phyloP scores from a whole-genome alignment of 169 alveolate species.

The Plasmodium fragile region DNA sequence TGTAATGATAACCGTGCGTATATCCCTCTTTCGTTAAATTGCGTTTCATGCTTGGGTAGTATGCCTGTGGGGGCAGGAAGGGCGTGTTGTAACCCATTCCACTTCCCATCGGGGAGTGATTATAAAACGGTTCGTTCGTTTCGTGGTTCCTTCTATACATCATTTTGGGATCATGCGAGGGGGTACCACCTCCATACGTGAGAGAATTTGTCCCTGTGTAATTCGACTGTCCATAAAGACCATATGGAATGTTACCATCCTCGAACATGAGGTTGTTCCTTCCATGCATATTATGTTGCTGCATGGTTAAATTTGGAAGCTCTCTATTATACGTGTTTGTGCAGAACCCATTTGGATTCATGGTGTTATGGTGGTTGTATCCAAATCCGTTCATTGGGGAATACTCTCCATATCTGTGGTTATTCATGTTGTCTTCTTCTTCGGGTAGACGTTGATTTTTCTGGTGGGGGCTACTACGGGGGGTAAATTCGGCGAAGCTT shows the following conservation, averaged over 20 bases:
- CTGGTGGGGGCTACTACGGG: background rate
- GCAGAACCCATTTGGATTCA: conserved; percentile 43
- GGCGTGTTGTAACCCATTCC: conserved; percentile 38
- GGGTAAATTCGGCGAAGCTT: background rate
- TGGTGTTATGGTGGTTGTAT: conserved; percentile 32
- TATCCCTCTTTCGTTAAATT: conserved; percentile 22
- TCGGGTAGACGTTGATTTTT: background rate
- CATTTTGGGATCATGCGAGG: conserved; percentile 19
- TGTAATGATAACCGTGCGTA: background rate
- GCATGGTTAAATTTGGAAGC: conserved; percentile 40
- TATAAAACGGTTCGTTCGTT: conserved; percentile 26
- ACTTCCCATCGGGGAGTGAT: conserved; percentile 35
- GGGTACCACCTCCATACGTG: conserved; percentile 36
- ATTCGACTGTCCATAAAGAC: conserved; percentile 71
- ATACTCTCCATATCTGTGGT: conserved; percentile 40
- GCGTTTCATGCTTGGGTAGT: conserved; percentile 15
- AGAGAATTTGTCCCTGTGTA: conserved; percentile 56
- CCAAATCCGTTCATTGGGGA: conserved; percentile 66
- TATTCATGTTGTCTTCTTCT: conserved; percentile 18
- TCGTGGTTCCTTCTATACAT: conserved; percentile 45
- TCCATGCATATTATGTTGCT: conserved; percentile 75
- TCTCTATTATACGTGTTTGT: conserved; percentile 60
- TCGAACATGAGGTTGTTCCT: conserved; percentile 67
- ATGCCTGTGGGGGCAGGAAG: background rate
- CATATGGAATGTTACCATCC: conserved; percentile 62